Evolutionary conservation across 495 filamentous ascomycete species (phyloP).

Genomic region (Lasiosphaeria hispida): DNA sequence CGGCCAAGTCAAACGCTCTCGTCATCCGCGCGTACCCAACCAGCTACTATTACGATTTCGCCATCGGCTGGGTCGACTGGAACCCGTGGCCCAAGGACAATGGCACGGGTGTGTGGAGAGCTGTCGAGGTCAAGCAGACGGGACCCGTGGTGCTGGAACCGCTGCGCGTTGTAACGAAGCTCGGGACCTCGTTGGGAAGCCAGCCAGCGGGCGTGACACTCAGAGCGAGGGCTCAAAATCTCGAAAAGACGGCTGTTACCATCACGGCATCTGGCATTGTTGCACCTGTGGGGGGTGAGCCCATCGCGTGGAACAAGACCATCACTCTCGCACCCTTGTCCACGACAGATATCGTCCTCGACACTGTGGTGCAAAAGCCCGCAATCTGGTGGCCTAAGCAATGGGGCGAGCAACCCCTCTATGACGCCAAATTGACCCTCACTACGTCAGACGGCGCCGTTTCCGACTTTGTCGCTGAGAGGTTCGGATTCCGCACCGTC

Average conservation of each 20-base stretch:
- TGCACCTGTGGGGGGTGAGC: conserved; percentile 19
- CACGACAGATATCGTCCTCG: conserved; percentile 38
- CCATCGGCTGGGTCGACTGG: conserved; percentile 63
- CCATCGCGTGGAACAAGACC: conserved; percentile 25
- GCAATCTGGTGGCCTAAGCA: conserved; percentile 50
- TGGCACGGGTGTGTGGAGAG: conserved; percentile 59
- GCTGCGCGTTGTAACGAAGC: conserved; percentile 48
- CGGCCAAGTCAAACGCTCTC: conserved; percentile 47
- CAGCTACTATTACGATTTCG: conserved; percentile 57
- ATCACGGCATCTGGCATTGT: conserved; percentile 43
- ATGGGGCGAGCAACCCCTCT: conserved; percentile 50
- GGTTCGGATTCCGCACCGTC: conserved; percentile 58
- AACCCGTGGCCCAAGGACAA: conserved; percentile 61
- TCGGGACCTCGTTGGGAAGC: conserved; percentile 27
- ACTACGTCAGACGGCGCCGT: conserved; percentile 31
- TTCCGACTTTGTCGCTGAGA: conserved; percentile 42
- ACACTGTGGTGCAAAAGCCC: conserved; percentile 35
- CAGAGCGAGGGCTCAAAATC: conserved; percentile 49
- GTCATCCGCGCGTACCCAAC: conserved; percentile 56
- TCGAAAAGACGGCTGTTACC: conserved; percentile 37
- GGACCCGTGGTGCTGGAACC: conserved; percentile 52
- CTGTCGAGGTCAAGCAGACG: conserved; percentile 58
- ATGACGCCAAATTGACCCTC: conserved; percentile 37
- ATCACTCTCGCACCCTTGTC: conserved; percentile 40
- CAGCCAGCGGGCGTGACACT: conserved; percentile 44